These are phyloP conservation scores for Mucor ambiguus DNA, from an alignment of 371 early-diverging fungal genomes.

Conservation along the genomic window DNA sequence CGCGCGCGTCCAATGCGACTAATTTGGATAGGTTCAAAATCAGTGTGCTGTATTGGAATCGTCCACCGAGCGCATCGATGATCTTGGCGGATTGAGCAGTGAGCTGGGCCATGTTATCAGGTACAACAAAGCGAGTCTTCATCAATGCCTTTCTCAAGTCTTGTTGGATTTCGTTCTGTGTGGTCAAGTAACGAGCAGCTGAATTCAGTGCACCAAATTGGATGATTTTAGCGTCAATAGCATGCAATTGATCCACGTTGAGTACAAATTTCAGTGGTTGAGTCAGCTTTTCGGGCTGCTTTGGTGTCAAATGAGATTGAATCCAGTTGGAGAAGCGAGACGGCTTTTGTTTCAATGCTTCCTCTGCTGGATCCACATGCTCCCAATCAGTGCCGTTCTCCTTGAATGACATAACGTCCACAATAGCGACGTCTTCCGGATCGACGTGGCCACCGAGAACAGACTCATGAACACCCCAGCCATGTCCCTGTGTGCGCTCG, in stretches of 20 bases:
- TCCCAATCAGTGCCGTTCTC: slow-evolving; percentile 43
- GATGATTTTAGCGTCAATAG: slow-evolving; percentile 28
- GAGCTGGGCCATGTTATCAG: slow-evolving; percentile 30
- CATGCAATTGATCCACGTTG: slow-evolving; percentile 16
- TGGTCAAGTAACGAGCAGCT: slow-evolving; percentile 37
- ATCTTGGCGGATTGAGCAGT: slow-evolving; percentile 29
- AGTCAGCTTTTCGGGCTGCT: slow-evolving; percentile 14
- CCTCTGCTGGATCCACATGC: slow-evolving; percentile 21
- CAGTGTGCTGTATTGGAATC: slow-evolving; percentile 34
- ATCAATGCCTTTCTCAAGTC: slow-evolving; percentile 35
- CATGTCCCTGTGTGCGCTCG: slow-evolving; percentile 39
- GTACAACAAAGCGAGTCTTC: slow-evolving; percentile 35
- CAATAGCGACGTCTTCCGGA: slow-evolving; percentile 29
- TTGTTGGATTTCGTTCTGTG: slow-evolving; percentile 22
- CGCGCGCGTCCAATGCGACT: slow-evolving; percentile 35
- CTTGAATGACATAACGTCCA: slow-evolving; percentile 44
- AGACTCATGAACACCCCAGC: slow-evolving; percentile 44
- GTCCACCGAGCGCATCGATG: slow-evolving; percentile 36
- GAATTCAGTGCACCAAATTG: slow-evolving; percentile 49
- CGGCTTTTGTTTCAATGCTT: slow-evolving; percentile 8
- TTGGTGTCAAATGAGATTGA: slow-evolving; percentile 14
- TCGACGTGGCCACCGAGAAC: slow-evolving; percentile 15
- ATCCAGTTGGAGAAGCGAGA: slow-evolving; percentile 10
- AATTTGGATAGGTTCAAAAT: slow-evolving; percentile 37
- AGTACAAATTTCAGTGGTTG: slow-evolving; percentile 37